Conservation (phyloP, 257 asterid genomes). For the Nyctanthes arbortristis region DNA sequence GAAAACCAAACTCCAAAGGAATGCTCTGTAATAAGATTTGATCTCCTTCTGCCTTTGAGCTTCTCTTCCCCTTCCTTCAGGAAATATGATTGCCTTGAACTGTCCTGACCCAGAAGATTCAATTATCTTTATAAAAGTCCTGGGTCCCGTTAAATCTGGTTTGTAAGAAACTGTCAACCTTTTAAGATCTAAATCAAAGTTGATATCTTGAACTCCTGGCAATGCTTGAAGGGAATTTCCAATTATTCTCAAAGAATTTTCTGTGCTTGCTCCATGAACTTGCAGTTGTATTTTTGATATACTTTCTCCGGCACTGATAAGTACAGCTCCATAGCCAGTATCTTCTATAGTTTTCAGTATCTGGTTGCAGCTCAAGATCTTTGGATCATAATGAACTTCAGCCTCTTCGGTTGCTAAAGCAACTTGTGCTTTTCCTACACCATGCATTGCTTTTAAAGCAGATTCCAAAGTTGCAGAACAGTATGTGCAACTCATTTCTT, state of each 20-base stretch:
- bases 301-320: constrained; percentile 43
- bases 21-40: constrained; percentile 36
- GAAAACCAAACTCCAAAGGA: constrained; percentile 62
- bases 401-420: constrained; percentile 42
- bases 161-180: constrained; percentile 45
- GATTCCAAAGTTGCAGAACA: constrained; percentile 59
- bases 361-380: constrained; percentile 27
- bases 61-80: constrained; percentile 41
- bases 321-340: constrained; percentile 50
- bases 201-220: constrained; percentile 46
- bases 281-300: constrained; percentile 39
- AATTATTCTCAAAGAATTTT: constrained; percentile 31
- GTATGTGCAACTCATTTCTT: constrained; percentile 55
- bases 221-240: constrained; percentile 37
- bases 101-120: constrained; percentile 40
- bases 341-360: constrained; percentile 41
- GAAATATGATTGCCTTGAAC: constrained; percentile 39
- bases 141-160: constrained; percentile 58
- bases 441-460: constrained; percentile 42
- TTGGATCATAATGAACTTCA: constrained; percentile 51
- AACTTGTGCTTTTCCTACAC: constrained; percentile 52
- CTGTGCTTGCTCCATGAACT: constrained; percentile 37
- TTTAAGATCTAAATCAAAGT: constrained; percentile 25
- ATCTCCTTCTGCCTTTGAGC: constrained; percentile 41
- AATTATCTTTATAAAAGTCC: constrained; percentile 44